These are phyloP conservation scores for Pseudogymnoascus sp. DNA, from an alignment of 2,329 filamentous ascomycete genomes.

Conservation along the genomic window DNA sequence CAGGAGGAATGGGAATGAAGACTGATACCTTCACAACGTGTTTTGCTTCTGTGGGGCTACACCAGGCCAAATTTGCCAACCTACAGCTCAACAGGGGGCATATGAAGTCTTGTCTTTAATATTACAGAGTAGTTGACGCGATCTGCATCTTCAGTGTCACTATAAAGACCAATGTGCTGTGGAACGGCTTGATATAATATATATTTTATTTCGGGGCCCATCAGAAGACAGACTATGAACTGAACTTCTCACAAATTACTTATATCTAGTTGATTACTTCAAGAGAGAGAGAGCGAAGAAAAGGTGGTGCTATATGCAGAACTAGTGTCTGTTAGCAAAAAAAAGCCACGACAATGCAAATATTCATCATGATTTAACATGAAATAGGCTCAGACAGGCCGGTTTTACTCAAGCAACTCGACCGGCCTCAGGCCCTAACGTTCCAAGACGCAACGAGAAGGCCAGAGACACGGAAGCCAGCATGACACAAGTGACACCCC, in stretches of 20 bases:
- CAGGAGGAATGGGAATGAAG: background rate
- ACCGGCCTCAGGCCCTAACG: constrained; percentile 43
- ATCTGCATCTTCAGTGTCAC: background rate
- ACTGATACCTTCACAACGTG: background rate
- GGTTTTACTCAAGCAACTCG: constrained; percentile 58
- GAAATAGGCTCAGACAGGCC: constrained; percentile 51
- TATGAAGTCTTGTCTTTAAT: background rate
- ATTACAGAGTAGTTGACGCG: too few relatives aligned
- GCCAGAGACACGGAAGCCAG: constrained; percentile 48
- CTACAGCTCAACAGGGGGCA: background rate
- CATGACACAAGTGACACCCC: constrained; percentile 37
- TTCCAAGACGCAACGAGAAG: constrained; percentile 50
- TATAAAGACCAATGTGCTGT: background rate
- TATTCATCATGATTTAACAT: background rate
- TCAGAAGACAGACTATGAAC: background rate
- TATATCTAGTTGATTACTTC: background rate
- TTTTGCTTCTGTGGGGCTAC: background rate
- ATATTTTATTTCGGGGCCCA: background rate
- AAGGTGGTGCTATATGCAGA: background rate
- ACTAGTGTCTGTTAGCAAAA: constrained; percentile 2
- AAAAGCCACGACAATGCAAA: background rate
- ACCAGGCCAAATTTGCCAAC: background rate
- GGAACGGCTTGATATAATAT: background rate
- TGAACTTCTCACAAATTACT: background rate
- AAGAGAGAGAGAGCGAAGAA: background rate